Percentiles rank a stretch among this genome's conserved stretches.
These are phyloP conservation scores for Diphasiastrum complanatum DNA, from an alignment of 83 land plant genomes.

Conservation along the genomic window DNA sequence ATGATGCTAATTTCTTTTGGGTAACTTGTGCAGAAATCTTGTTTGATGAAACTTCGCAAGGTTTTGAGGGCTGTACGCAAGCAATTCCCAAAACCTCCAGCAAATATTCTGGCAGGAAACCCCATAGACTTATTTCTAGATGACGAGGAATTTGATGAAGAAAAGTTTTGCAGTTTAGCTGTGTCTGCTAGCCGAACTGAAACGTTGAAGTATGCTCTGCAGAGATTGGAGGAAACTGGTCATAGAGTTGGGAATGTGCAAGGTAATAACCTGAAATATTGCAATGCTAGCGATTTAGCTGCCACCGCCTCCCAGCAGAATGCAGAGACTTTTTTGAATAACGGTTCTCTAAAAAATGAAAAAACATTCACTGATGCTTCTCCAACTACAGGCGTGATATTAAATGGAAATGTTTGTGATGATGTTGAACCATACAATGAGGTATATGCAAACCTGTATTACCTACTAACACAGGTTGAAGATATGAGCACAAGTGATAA, in stretches of 20 bases:
- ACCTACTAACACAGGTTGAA: conserved; percentile 74
- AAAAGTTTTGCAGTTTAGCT: conserved; percentile 50
- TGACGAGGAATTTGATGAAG: conserved; percentile 66
- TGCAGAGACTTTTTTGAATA: too few relatives aligned
- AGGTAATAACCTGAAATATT: neutral
- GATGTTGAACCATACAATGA: conserved; percentile 60
- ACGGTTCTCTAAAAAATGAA: too few relatives aligned
- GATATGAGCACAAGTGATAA: conserved; percentile 86
- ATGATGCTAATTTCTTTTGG: neutral
- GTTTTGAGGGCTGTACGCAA: conserved; percentile 85
- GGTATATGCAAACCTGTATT: conserved; percentile 76
- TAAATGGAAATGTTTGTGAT: conserved; percentile 15
- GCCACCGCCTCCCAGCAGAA: neutral
- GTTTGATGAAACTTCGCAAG: conserved; percentile 76
- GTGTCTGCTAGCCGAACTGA: conserved; percentile 37
- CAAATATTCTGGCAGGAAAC: conserved; percentile 53
- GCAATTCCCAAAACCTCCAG: conserved; percentile 89
- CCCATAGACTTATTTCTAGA: conserved; percentile 74
- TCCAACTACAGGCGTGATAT: too few relatives aligned
- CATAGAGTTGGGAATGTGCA: neutral
- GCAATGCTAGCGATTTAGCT: neutral
- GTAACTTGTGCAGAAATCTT: conserved; percentile 50
- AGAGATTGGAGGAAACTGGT: too few relatives aligned
- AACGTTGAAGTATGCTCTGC: conserved; percentile 26
- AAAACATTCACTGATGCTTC: too few relatives aligned